Base-by-base conservation (phyloP, 2,329 filamentous ascomycete genomes). In the Fusarium compactum region DNA sequence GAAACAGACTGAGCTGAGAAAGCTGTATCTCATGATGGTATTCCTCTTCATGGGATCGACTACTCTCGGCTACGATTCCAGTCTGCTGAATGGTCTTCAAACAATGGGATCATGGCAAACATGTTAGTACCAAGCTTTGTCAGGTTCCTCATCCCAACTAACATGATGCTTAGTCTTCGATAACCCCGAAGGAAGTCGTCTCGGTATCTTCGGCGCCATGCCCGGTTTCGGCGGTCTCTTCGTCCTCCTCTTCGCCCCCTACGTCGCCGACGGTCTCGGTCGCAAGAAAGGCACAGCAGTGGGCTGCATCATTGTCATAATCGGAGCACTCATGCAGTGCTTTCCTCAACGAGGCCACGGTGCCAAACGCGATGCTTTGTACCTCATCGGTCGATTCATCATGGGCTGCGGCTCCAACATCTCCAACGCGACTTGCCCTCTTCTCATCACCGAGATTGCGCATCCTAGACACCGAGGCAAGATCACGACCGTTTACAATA, bases 31-130 rank as follows among this genome's bases (percentile, higher is more conserved):
- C 7, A 74, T 75, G 53, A 75, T 75, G 72, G 22, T 65, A 0
- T 75, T 75, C 20, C 61, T 75, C 7, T 75, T 75, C 38, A 43
- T 75, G 46, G 73, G 73, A 1, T 75, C 73, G 12, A 75, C 73
- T 6, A 75, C 73, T 0, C 67, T 74, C 0, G 73, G 73, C 0
- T 75, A 74, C 11, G 73, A 75, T 15, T 64, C 62, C 0, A 71
- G 64, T n/a, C 24, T 75, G 0, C 50, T 75, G 1, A 75, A 75
- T 1, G 73, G 71, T 0, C 45, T 74, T 1, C 73, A 75, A 18
- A 75, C 72, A 0, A 75, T 75, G 73, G 60, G 73, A 0, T 52
- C 64, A 1, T 75, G 73, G 73, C 71, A 72, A 12, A 30, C 32
- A 0, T 75, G 72, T 68, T 53, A n/a, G 68, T 25, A 25, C 6